A percentile compares a stretch with the other conserved stretches of the same genome.
These are phyloP conservation scores for Crassisporium funariophilum DNA, from an alignment of 768 basidiomycete species.

Conservation along the genomic window DNA sequence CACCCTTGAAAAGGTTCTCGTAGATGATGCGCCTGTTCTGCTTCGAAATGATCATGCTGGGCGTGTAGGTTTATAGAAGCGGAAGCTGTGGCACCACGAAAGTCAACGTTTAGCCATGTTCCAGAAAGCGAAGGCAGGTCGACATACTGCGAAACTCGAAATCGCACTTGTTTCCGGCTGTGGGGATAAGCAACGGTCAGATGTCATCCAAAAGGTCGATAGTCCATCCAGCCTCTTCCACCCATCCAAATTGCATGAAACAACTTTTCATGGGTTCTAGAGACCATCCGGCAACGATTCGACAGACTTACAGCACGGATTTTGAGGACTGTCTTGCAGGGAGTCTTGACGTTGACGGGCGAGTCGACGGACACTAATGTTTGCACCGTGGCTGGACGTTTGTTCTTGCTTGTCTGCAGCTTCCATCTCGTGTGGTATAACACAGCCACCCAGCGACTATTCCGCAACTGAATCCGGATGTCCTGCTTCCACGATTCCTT, in stretches of 20 bases:
- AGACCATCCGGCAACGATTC: slow-evolving; percentile 18
- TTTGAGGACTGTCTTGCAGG: slow-evolving; percentile 39
- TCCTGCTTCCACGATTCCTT: no score
- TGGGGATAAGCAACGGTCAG: slow-evolving; percentile 25
- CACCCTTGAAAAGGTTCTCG: slow-evolving; percentile 99
- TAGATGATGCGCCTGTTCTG: slow-evolving; percentile 94
- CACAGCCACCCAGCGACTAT: no score
- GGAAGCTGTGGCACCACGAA: slow-evolving; percentile 28
- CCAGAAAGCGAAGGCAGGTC: background rate
- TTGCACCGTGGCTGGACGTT: slow-evolving; percentile 13
- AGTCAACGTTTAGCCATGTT: slow-evolving; percentile 5
- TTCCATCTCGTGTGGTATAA: no score
- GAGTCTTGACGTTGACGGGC: slow-evolving; percentile 44
- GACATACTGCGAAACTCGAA: slow-evolving; percentile 40
- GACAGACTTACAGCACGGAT: slow-evolving; percentile 42
- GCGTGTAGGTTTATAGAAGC: slow-evolving; percentile 32
- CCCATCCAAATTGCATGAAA: slow-evolving; percentile 27
- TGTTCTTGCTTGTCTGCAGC: slow-evolving; percentile 21
- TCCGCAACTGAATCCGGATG: no score
- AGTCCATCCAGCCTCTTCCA: slow-evolving; percentile 41
- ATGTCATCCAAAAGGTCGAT: slow-evolving; percentile 37
- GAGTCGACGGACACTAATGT: slow-evolving; percentile 19
- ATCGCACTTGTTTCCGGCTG: slow-evolving; percentile 45
- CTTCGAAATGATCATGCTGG: slow-evolving; percentile 96
- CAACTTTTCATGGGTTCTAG: slow-evolving; percentile 21